These are phyloP conservation scores for Botryotinia globosa DNA, from an alignment of 2,329 filamentous ascomycete genomes.

Conservation along the genomic window DNA sequence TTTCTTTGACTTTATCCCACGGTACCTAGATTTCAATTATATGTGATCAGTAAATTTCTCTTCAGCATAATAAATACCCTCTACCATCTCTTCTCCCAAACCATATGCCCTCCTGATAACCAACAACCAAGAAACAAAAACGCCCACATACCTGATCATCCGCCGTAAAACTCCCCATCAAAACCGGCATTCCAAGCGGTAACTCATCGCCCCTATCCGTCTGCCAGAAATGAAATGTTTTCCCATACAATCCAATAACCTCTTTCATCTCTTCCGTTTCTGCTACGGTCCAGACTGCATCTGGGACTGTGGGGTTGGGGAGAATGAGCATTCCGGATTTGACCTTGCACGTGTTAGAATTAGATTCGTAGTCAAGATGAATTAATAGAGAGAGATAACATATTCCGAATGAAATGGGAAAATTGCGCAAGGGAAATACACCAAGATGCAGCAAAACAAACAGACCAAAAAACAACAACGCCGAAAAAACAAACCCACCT, in stretches of 20 bases:
- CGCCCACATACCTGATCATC: conserved; percentile 1
- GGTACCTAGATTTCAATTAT: conserved; percentile 33
- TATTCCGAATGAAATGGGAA: no score
- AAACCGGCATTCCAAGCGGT: conserved; percentile 16
- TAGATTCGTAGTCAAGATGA: background rate
- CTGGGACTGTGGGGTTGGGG: conserved; percentile 55
- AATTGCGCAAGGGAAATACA: no score
- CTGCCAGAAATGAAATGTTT: conserved; percentile 86
- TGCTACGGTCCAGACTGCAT: conserved; percentile 66
- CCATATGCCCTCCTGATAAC: no score
- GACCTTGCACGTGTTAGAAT: conserved; percentile 23
- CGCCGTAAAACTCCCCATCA: conserved; percentile 21
- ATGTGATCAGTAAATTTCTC: background rate
- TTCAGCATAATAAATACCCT: background rate
- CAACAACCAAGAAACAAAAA: background rate
- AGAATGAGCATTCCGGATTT: conserved; percentile 69
- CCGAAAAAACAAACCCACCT: conserved; percentile 46
- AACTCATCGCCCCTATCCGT: conserved; percentile 58
- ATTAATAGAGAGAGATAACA: no score
- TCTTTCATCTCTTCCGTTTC: conserved; percentile 81
- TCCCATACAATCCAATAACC: conserved; percentile 72
- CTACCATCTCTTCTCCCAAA: no score
- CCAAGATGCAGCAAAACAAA: conserved; percentile 40
- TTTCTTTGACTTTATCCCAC: conserved; percentile 42
- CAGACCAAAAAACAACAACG: conserved; percentile 51